Evolutionary conservation across 2,329 filamentous ascomycete species (phyloP).

Genomic region (Neurospora sp.): DNA sequence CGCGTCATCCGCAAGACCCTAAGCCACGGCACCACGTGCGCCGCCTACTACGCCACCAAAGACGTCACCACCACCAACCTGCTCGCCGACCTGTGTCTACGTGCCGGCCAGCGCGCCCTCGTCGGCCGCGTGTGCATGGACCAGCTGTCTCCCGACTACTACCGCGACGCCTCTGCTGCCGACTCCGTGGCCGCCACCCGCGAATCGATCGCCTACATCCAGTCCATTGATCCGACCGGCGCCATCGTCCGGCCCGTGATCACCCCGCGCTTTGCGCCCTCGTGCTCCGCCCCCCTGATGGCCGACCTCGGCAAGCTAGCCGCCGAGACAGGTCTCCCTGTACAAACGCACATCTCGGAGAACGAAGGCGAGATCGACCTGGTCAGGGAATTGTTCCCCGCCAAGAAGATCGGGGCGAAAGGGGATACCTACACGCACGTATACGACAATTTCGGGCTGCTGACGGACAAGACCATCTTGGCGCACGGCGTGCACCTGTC

Average conservation of each 20-base stretch:
- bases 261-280: slow-evolving; percentile 61
- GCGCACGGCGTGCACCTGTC: slow-evolving; percentile 77
- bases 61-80: slow-evolving; percentile 85
- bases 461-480: slow-evolving; percentile 66
- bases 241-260: slow-evolving; percentile 68
- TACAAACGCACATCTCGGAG: slow-evolving; percentile 88
- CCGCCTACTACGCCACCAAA: slow-evolving; percentile 89
- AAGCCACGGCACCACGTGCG: slow-evolving; percentile 83
- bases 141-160: slow-evolving; percentile 62
- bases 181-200: slow-evolving; percentile 46
- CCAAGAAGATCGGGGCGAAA: slow-evolving; percentile 22
- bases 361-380: slow-evolving; percentile 65
- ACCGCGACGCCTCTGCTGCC: slow-evolving; percentile 61
- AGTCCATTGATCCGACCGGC: slow-evolving; percentile 52
- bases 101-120: slow-evolving; percentile 75
- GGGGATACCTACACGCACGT: slow-evolving; percentile 58
- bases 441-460: slow-evolving; percentile 64
- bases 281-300: slow-evolving; percentile 53
- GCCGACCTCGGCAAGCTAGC: slow-evolving; percentile 54
- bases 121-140: slow-evolving; percentile 97
- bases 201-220: slow-evolving; percentile 55
- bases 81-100: slow-evolving; percentile 73
- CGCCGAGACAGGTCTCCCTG: slow-evolving; percentile 49
- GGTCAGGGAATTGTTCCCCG: slow-evolving; percentile 60
- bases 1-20: slow-evolving; percentile 73